Conservation (phyloP, 768 basidiomycete genomes). For the Trametes villosa region DNA sequence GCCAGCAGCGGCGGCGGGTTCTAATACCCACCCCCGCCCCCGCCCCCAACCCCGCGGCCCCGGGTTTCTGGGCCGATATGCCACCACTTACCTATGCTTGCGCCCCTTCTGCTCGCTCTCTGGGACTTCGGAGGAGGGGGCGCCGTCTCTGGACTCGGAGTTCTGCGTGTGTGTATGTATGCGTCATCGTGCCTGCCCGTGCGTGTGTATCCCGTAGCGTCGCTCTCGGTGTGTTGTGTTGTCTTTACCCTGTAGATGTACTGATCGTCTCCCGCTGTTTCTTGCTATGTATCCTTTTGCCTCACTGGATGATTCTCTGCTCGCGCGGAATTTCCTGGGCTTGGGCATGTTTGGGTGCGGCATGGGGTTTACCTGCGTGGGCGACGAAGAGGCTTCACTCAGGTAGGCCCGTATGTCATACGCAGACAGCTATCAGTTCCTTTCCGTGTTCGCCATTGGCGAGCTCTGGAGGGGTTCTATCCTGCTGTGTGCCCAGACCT, state of each 20-base stretch:
- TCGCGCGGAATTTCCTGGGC: no score
- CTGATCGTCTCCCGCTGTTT: constrained; percentile 11
- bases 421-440: no score
- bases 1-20: constrained; percentile 47
- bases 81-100: background rate
- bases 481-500: no score
- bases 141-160: constrained; percentile 1
- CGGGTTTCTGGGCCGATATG: background rate
- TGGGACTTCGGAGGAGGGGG: constrained; percentile 11
- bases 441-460: no score
- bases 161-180: background rate
- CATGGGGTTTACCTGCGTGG: no score
- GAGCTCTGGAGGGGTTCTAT: no score
- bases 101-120: background rate
- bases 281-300: constrained; percentile 3
- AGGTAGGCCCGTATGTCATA: no score
- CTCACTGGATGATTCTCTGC: no score
- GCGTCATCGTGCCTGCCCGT: background rate
- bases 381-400: no score
- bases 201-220: constrained; percentile 20
- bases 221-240: constrained; percentile 12
- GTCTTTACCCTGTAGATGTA: constrained; percentile 7
- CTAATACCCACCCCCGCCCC: constrained; percentile 17
- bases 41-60: background rate
- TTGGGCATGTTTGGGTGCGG: no score